Evolutionary conservation across 768 basidiomycete species (phyloP).

Genomic region (Suillus ampliporus): DNA sequence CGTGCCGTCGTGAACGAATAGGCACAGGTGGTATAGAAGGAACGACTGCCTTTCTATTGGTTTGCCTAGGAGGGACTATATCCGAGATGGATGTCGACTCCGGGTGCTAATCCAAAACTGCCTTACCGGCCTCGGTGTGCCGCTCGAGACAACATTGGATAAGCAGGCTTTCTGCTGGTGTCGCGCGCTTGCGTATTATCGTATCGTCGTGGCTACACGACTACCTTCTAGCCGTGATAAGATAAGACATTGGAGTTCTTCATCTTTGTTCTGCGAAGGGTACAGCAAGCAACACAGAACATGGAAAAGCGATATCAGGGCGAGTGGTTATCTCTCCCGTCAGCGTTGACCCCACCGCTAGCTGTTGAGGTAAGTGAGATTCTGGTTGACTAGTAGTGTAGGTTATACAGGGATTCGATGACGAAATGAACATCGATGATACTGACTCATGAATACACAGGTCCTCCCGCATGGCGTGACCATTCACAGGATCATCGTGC

Average conservation of each 20-base stretch:
- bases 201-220: neutral
- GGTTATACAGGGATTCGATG: too few species aligned
- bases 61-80: too few species aligned
- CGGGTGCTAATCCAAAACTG: neutral
- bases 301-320: neutral
- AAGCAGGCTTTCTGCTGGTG: neutral
- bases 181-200: neutral
- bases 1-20: too few species aligned
- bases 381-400: too few species aligned
- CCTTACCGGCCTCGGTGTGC: neutral
- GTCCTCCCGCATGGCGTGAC: slow-evolving; percentile 72
- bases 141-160: neutral
- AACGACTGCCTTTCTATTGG: too few species aligned
- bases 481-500: slow-evolving; percentile 68
- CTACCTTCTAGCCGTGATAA: neutral
- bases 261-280: neutral
- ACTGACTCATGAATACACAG: slow-evolving; percentile 36
- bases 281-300: neutral
- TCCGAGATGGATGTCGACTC: too few species aligned
- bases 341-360: slow-evolving; percentile 57
- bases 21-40: too few species aligned
- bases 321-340: slow-evolving; percentile 44
- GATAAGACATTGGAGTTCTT: neutral
- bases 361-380: slow-evolving; percentile 63
- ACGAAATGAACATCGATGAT: neutral